Percentiles rank a stretch among this genome's conserved stretches.
phyloP scores from a whole-genome alignment of 148 eudicot species.

The Amaranthus hypochondriacus region DNA sequence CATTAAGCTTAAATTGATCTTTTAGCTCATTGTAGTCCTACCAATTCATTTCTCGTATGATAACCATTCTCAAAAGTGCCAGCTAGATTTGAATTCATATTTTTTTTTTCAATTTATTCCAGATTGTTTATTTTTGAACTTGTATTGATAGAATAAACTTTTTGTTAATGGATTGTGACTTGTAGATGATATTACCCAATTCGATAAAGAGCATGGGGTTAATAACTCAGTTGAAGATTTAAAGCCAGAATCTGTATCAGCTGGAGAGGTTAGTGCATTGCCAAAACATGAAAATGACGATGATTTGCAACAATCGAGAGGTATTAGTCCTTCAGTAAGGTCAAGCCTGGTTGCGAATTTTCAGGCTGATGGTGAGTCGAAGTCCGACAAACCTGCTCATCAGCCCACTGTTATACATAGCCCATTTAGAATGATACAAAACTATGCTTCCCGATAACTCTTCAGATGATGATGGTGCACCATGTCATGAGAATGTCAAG shows the following conservation, averaged over 20 bases:
- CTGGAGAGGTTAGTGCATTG: constrained; percentile 31
- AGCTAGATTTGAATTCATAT: background rate
- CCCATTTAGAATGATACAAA: constrained; percentile 62
- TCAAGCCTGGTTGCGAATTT: constrained; percentile 23
- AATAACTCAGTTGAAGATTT: constrained; percentile 22
- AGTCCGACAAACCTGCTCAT: constrained; percentile 29
- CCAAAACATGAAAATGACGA: constrained; percentile 25
- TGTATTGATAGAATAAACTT: constrained; percentile 5
- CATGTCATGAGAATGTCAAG: constrained; percentile 31
- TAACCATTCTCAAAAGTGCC: background rate
- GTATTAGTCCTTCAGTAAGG: constrained; percentile 21
- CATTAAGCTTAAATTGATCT: background rate
- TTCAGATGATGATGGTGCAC: constrained; percentile 42
- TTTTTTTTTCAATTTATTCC: background rate
- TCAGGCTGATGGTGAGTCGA: constrained; percentile 21
- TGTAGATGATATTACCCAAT: constrained; percentile 72
- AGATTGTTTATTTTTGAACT: background rate
- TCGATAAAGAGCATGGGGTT: constrained; percentile 36
- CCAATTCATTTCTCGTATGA: background rate
- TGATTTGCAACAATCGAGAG: constrained; percentile 22
- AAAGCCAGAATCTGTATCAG: constrained; percentile 23
- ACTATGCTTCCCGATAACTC: constrained; percentile 71
- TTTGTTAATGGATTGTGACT: constrained; percentile 28
- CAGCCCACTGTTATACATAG: constrained; percentile 32
- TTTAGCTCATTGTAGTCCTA: background rate